phyloP scores from a whole-genome alignment of 306 rosid species.

The Malus fusca region DNA sequence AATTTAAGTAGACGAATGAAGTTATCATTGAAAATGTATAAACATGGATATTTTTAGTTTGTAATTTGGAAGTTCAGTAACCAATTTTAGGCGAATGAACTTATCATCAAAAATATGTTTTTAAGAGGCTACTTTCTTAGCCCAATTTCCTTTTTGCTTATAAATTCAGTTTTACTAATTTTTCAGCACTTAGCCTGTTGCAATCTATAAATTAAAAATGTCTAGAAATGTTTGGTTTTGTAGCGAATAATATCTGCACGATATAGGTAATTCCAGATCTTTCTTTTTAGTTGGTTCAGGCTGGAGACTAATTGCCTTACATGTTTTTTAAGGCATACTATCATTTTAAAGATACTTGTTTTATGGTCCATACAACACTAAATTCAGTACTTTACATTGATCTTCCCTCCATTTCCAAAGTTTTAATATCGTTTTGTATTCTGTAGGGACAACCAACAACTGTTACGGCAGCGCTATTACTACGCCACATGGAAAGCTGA shows the following conservation, averaged over 20 bases:
- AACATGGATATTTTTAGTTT: not conserved
- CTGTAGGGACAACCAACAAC: constrained; percentile 76
- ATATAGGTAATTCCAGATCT: not conserved
- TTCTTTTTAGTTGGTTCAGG: not conserved
- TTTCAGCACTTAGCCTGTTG: not conserved
- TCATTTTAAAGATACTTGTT: not conserved
- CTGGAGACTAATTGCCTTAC: not conserved
- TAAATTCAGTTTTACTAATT: not conserved
- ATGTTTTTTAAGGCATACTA: not conserved
- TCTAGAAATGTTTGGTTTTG: not conserved
- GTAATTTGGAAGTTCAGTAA: not conserved
- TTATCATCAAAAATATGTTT: not conserved
- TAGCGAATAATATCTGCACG: not conserved
- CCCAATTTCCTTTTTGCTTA: not conserved
- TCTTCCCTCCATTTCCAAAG: not conserved
- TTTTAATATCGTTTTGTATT: not conserved
- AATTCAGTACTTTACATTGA: too few species aligned
- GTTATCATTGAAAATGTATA: not conserved
- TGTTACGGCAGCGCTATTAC: constrained; percentile 84
- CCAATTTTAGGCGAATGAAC: not conserved
- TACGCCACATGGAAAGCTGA: constrained; percentile 99
- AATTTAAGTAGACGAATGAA: not conserved
- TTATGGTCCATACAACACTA: not conserved
- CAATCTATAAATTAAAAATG: too few species aligned
- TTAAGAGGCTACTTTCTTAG: not conserved